phyloP scores from a whole-genome alignment of 208 protist species.

The Trypanosomatidae sp. region DNA sequence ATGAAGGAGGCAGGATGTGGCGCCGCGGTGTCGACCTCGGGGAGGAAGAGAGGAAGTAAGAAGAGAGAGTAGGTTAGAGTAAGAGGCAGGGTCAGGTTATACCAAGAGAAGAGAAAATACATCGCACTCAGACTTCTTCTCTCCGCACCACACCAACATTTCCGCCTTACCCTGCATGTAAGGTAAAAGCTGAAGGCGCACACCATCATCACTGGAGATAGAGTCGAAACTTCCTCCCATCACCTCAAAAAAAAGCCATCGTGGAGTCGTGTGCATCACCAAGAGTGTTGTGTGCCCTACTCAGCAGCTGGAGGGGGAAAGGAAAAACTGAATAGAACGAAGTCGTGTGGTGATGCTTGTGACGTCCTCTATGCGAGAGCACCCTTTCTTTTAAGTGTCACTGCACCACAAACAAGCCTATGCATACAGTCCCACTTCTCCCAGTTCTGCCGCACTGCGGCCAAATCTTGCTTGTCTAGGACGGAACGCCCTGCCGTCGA shows the following conservation, averaged over 20 bases:
- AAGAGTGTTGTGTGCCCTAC: not conserved
- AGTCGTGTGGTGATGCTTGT: not conserved
- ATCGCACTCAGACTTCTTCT: not conserved
- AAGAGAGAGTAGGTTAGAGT: not conserved
- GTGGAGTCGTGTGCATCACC: not conserved
- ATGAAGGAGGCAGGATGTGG: not conserved
- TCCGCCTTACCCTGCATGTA: not conserved
- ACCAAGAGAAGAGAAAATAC: not conserved
- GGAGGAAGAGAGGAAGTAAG: not conserved
- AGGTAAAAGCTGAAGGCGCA: not conserved
- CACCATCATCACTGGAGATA: not conserved
- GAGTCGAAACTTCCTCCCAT: not conserved
- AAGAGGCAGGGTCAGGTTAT: not conserved
- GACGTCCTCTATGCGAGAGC: not conserved
- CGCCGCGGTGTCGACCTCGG: not conserved
- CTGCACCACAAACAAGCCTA: not conserved
- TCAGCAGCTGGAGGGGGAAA: not conserved
- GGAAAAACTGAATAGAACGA: not conserved
- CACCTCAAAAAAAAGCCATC: not conserved
- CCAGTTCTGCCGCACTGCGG: not conserved
- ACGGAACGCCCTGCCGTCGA: not conserved
- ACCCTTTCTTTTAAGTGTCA: not conserved
- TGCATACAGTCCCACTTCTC: not conserved
- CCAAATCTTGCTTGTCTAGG: not conserved
- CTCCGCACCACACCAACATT: not conserved